These are phyloP conservation scores for Exophiala oligosperma DNA, from an alignment of 2,329 filamentous ascomycete species.

Conservation along the genomic window DNA sequence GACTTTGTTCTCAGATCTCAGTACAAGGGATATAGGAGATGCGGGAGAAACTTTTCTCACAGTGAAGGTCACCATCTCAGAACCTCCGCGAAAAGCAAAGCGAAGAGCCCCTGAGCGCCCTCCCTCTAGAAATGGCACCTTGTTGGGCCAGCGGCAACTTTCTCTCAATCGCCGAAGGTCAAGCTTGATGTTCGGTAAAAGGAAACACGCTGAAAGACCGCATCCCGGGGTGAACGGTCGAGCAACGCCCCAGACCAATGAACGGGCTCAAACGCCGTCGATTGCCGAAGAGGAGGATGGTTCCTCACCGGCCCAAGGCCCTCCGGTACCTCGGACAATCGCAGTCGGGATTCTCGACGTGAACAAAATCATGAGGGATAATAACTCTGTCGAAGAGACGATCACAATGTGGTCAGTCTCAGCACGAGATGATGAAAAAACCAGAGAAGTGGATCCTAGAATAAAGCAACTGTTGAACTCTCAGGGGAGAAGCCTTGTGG, in stretches of 20 bases:
- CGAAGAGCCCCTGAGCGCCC: slow-evolving; percentile 15
- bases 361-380: slow-evolving; percentile 70
- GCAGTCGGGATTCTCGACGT: slow-evolving; percentile 77
- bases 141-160: slow-evolving; percentile 24
- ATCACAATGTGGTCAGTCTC: slow-evolving; percentile 70
- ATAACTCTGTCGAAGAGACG: slow-evolving; percentile 68
- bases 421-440: slow-evolving; percentile 56
- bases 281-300: slow-evolving; percentile 23
- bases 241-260: slow-evolving; percentile 15
- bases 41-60: slow-evolving; percentile 72
- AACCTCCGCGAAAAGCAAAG: slow-evolving; percentile 39
- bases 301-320: slow-evolving; percentile 16
- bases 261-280: slow-evolving; percentile 18
- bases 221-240: slow-evolving; percentile 34
- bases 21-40: slow-evolving; percentile 70
- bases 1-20: slow-evolving; percentile 85
- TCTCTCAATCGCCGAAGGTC: slow-evolving; percentile 38
- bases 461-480: slow-evolving; percentile 73
- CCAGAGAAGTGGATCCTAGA: slow-evolving; percentile 2
- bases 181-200: slow-evolving; percentile 43
- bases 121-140: slow-evolving; percentile 28
- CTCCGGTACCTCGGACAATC: slow-evolving; percentile 42
- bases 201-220: slow-evolving; percentile 25
- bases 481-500: slow-evolving; percentile 71
- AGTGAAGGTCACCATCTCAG: slow-evolving; percentile 70